Conservation (phyloP, 306 rosid species). For the Hippophae rhamnoides region DNA sequence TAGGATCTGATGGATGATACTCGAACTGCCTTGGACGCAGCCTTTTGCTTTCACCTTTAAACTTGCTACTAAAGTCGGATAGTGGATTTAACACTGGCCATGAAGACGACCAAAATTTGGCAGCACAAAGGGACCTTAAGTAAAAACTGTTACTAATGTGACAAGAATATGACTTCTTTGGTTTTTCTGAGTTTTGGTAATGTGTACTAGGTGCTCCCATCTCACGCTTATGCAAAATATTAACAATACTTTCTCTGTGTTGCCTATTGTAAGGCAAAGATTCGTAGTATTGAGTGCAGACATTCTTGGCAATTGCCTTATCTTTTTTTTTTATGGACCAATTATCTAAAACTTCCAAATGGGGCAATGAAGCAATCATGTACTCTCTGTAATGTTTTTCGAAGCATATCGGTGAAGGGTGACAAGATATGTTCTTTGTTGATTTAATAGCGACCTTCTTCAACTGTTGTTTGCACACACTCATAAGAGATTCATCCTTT, state of each 20-base stretch:
- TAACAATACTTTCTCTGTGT: constrained; percentile 51
- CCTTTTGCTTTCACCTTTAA: constrained; percentile 31
- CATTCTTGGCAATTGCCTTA: constrained; percentile 45
- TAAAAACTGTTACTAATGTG: constrained; percentile 45
- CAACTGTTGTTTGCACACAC: constrained; percentile 13
- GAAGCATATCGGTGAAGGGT: constrained; percentile 61
- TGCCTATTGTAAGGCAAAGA: constrained; percentile 57
- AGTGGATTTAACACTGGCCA: constrained; percentile 60
- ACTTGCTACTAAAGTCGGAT: constrained; percentile 21
- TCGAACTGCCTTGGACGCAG: constrained; percentile 75
- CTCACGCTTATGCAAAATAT: constrained; percentile 54
- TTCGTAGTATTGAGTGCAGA: constrained; percentile 41
- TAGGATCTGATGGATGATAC: constrained; percentile 66
- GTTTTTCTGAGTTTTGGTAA: constrained; percentile 22
- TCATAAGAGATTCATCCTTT: constrained; percentile 2
- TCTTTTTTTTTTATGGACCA: constrained; percentile 39
- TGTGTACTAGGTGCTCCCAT: constrained; percentile 35
- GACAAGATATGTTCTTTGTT: constrained; percentile 41
- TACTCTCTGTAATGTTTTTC: constrained; percentile 69
- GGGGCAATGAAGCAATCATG: constrained; percentile 52
- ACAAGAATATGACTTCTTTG: constrained; percentile 21
- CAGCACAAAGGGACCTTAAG: constrained; percentile 62
- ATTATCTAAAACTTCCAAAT: constrained; percentile 52
- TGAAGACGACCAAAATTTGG: constrained; percentile 63
- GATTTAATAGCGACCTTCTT: constrained; percentile 26